A percentile compares a stretch with the other conserved stretches of the same genome.
phyloP scores from a whole-genome alignment of 495 filamentous ascomycete genomes.

The Chaetomidium leptoderma region DNA sequence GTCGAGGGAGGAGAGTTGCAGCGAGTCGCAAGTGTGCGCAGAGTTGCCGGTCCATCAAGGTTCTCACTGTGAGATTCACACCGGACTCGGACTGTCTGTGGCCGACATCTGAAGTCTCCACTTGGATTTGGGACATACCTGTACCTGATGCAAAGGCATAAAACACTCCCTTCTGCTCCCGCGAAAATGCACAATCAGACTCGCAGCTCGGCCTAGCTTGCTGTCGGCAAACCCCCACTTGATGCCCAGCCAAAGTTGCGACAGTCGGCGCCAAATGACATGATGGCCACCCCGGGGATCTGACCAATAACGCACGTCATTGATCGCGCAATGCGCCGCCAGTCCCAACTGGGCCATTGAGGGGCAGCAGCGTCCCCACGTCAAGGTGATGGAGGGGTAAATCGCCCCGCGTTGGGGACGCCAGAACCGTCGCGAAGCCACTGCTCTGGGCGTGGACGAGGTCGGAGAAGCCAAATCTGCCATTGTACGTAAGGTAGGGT shows the following conservation, averaged over 20 bases:
- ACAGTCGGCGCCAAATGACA: conserved; percentile 32
- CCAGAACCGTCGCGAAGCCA: conserved; percentile 1
- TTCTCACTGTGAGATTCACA: too few species aligned
- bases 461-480: neutral
- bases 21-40: too few species aligned
- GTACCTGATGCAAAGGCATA: too few species aligned
- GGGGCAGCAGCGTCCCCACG: conserved; percentile 33
- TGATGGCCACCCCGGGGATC: conserved; percentile 19
- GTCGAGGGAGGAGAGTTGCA: too few species aligned
- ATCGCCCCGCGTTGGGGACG: conserved; percentile 22
- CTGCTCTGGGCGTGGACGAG: conserved; percentile 1
- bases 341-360: conserved; percentile 29
- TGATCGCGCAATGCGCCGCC: conserved; percentile 37
- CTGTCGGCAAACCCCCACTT: conserved; percentile 6
- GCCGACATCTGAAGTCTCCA: too few species aligned
- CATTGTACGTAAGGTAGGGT: conserved; percentile 2
- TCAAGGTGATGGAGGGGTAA: conserved; percentile 31
- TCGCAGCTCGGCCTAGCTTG: neutral
- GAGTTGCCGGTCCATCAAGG: too few species aligned
- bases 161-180: too few species aligned
- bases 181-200: too few species aligned
- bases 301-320: conserved; percentile 26
- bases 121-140: too few species aligned
- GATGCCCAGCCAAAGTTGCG: conserved; percentile 20
- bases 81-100: too few species aligned